These are phyloP conservation scores for Mycotypha africana DNA, from an alignment of 371 early-diverging fungal species.

Conservation along the genomic window DNA sequence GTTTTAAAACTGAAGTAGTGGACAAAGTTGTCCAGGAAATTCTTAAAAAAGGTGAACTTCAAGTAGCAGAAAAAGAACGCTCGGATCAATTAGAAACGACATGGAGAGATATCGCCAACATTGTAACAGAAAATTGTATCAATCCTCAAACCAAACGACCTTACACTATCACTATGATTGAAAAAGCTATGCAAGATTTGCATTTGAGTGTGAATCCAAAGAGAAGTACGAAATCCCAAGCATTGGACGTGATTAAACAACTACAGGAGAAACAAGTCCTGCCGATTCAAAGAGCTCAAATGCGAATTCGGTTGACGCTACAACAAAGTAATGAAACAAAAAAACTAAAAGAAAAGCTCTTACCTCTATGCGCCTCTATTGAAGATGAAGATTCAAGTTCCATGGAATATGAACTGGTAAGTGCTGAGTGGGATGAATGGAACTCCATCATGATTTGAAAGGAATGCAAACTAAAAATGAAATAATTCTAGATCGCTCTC, in stretches of 20 bases:
- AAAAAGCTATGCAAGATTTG: constrained; percentile 92
- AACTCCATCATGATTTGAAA: no score
- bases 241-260: constrained; percentile 89
- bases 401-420: constrained; percentile 79
- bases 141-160: constrained; percentile 94
- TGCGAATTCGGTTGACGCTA: constrained; percentile 78
- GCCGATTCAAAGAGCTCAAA: constrained; percentile 92
- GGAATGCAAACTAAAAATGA: no score
- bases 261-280: constrained; percentile 82
- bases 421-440: no score
- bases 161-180: constrained; percentile 95
- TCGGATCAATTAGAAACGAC: constrained; percentile 73
- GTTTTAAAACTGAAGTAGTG: constrained; percentile 84
- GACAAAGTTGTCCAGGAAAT: constrained; percentile 88
- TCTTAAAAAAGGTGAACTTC: constrained; percentile 91
- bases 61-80: constrained; percentile 95
- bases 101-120: constrained; percentile 88
- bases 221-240: constrained; percentile 79
- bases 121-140: constrained; percentile 90
- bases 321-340: constrained; percentile 82
- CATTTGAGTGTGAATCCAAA: constrained; percentile 89
- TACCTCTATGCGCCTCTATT: constrained; percentile 59
- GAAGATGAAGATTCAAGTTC: constrained; percentile 85
- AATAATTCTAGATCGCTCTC: constrained; percentile 68
- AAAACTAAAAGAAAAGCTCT: constrained; percentile 75